Base-by-base conservation (phyloP, 2,329 filamentous ascomycete species). In the Drechmeria coniospora region DNA sequence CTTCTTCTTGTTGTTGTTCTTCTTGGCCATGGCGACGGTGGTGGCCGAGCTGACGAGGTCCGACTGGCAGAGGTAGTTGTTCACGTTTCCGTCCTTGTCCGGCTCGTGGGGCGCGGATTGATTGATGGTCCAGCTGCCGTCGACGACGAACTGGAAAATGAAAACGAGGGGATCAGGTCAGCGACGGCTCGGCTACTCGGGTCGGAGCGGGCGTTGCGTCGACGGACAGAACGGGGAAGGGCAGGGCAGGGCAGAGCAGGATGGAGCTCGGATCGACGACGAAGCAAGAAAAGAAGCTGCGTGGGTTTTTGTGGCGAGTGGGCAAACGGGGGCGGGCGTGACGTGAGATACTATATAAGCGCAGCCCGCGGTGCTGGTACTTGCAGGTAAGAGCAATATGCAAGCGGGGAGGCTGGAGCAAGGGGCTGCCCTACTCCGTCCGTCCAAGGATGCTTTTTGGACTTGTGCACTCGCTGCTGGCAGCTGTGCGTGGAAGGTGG, bases 111-210 rank as follows among this genome's bases (percentile, higher is more conserved):
- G 79, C 23, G 76, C 79, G 33, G 74, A 73, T 43, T 76, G 72
- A 56, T 94, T 86, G 51, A 75, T 79, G 27, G 74, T 74, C 90
- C 90, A 98, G 42, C 69, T 71, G 41, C 80, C 82, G 67, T 98
- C 83, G 40, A 94, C 87, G 44, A 98, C 80, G 54, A 93, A 98
- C 87, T 94, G 51, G 30, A 44, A 21, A 28, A 36, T n/a, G 23
- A 10, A 30, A 42, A 33, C 31, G 25, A 28, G 30, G 27, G 15
- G 12, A 26, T 23, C 18, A 26, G 14, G 37, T 41, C 32, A 41
- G 36, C 30, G 21, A 15, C 27, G 31, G 23, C 20, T n/a, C 20
- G 20, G 20, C 9, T n/a, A n/a, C 20, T 6, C 20, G 12, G 10
- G n/a, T n/a, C n/a, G n/a, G n/a, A n/a, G n/a, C n/a, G n/a, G n/a